A percentile compares a stretch with the other conserved stretches of the same genome.
These are phyloP conservation scores for Cercospora sojina DNA, from an alignment of 2,329 filamentous ascomycete genomes.

Conservation along the genomic window DNA sequence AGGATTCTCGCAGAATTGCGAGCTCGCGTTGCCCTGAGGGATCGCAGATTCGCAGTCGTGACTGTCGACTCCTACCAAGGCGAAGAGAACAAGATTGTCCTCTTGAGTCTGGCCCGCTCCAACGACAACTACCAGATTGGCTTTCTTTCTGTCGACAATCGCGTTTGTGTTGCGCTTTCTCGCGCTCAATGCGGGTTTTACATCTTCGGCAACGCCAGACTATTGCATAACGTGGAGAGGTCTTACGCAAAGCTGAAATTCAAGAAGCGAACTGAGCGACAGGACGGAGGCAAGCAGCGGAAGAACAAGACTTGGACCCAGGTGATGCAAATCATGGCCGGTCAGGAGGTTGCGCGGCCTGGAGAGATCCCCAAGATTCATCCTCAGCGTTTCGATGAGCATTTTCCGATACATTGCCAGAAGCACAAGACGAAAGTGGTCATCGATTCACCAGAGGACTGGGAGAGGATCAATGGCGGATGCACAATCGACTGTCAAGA, in stretches of 20 bases:
- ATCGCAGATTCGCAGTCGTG: conserved; percentile 56
- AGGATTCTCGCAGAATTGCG: conserved; percentile 55
- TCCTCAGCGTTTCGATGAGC: conserved; percentile 26
- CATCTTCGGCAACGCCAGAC: conserved; percentile 73
- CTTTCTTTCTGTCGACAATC: conserved; percentile 67
- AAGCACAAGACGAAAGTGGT: conserved; percentile 29
- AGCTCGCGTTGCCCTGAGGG: conserved; percentile 15
- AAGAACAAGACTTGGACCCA: conserved; percentile 31
- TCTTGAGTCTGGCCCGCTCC: conserved; percentile 78
- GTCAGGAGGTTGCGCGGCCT: conserved; percentile 22
- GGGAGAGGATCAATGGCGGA: conserved; percentile 54
- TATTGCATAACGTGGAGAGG: conserved; percentile 38
- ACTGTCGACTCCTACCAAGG: conserved; percentile 91
- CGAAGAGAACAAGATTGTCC: conserved; percentile 81
- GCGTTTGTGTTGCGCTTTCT: conserved; percentile 62
- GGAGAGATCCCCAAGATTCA: conserved; percentile 14
- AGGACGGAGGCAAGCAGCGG: not conserved
- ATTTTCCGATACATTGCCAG: conserved; percentile 31
- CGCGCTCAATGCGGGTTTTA: conserved; percentile 78
- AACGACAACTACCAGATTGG: conserved; percentile 61
- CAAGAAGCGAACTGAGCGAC: conserved; percentile 12
- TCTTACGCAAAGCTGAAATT: conserved; percentile 25
- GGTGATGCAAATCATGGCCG: conserved; percentile 35
- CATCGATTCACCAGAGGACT: conserved; percentile 52
- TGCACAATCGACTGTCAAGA: conserved; percentile 51